Evolutionary conservation across 1,284 basidiomycete species (phyloP), one percentile per base, ranked within the genome.

Genomic region (Pterulicium gracile): DNA sequence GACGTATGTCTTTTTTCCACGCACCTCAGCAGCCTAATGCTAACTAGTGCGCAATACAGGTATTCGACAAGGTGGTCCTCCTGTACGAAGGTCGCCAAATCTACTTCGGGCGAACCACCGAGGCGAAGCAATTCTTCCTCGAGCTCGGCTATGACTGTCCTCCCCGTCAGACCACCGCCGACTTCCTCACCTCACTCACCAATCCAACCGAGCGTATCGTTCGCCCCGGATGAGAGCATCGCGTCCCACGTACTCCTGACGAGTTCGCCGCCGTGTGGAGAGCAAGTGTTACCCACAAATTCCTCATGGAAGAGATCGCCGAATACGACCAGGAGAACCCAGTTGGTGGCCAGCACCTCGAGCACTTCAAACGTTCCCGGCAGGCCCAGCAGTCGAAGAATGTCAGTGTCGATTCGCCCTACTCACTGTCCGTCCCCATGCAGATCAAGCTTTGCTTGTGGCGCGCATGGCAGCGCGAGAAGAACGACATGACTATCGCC

Each of bases 391-490:
- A 50, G 42, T 24, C 46, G 4, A 50, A 50, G 35, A 34, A 34
- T n/a, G 36, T 50, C 40, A 20, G 24, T 19, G 46, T 44, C 21
- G 35, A 43, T 13, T 42, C 22, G 20, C 46, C 46, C 23, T 47
- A 43, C 15, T 24, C 46, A 10, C 18, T 43, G 4, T 63, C 62
- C 20, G 55, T 65, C 3, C 58, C 60, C 2, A 66, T 74, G 68
- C 81, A 84, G 57, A 66, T 73, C 17, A 61, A 70, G 3, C 66
- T 77, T 10, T 70, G 77, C 52, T 72, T 80, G 62, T 55, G 59
- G 10, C 67, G 81, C 40, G 67, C 79, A 15, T 56, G 69, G 34
- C 75, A 78, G 58, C 76, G 83, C 54, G 58, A 77, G 17, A 58
- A 17, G 19, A 24, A 24, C 17, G 42, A 43, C 20, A 51, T 57